A percentile compares a stretch with the other conserved stretches of the same genome.
These are phyloP conservation scores for Thalassiosira mediterranea DNA, from an alignment of 352 stramenopile genomes.

Conservation along the genomic window DNA sequence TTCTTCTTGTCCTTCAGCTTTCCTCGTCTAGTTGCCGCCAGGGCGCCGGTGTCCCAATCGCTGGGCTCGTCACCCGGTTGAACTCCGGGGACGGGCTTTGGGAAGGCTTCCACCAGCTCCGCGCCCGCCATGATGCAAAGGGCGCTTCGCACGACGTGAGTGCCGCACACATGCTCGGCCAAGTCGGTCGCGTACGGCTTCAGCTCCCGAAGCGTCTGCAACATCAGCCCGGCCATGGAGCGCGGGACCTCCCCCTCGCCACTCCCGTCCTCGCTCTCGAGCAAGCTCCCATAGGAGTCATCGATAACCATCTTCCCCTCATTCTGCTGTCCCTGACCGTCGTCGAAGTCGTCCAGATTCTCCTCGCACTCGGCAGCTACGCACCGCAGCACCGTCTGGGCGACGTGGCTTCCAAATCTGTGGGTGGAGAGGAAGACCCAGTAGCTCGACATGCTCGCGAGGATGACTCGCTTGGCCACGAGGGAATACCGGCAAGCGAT, in stretches of 20 bases:
- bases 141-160: conserved; percentile 75
- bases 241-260: conserved; percentile 20
- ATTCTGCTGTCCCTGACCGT: conserved; percentile 14
- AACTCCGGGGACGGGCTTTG: conserved; percentile 7
- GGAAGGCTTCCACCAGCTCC: conserved; percentile 49
- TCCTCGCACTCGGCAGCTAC: conserved; percentile 41
- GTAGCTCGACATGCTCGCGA: conserved; percentile 63
- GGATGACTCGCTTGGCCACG: conserved; percentile 55
- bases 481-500: conserved; percentile 66
- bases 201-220: conserved; percentile 65
- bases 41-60: conserved; percentile 37
- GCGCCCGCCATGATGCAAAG: conserved; percentile 73
- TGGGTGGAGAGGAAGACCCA: conserved; percentile 73
- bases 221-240: conserved; percentile 50
- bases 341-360: conserved; percentile 47
- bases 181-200: conserved; percentile 55
- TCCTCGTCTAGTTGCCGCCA: conserved; percentile 47
- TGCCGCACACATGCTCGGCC: conserved; percentile 79
- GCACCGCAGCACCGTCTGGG: conserved; percentile 75
- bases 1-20: conserved; percentile 76
- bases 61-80: conserved; percentile 16
- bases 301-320: conserved; percentile 42
- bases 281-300: conserved; percentile 37
- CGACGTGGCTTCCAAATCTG: conserved; percentile 80
- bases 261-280: conserved; percentile 19